Evolutionary conservation across 352 stramenopile species (phyloP).

Genomic region (Globisporangium cystogenes): DNA sequence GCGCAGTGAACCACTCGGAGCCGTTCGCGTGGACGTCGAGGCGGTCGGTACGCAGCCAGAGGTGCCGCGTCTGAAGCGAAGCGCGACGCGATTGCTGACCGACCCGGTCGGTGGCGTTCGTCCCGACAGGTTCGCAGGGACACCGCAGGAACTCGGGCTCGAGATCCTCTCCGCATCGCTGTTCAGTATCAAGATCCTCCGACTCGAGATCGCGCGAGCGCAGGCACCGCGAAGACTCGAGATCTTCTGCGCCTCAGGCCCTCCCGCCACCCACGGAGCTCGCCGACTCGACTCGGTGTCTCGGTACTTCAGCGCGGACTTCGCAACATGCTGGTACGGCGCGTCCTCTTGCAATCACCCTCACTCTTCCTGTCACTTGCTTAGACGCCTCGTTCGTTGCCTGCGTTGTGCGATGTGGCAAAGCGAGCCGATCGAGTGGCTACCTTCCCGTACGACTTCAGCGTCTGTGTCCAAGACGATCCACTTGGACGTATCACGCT

Average conservation of each 20-base stretch:
- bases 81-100: neutral
- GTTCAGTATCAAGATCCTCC: slow-evolving; percentile 5
- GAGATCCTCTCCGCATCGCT: slow-evolving; percentile 6
- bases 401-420: neutral
- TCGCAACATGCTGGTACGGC: slow-evolving; percentile 19
- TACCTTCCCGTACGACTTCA: neutral
- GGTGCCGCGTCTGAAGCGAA: neutral
- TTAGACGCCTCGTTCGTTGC: no score
- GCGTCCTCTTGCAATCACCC: no score
- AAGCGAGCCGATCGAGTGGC: slow-evolving; percentile 7
- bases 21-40: slow-evolving; percentile 6
- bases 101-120: neutral
- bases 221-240: slow-evolving; percentile 7
- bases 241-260: neutral
- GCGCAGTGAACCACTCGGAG: slow-evolving; percentile 2
- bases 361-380: no score
- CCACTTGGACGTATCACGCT: slow-evolving; percentile 12
- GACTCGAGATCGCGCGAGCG: slow-evolving; percentile 1
- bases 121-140: slow-evolving; percentile 3
- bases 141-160: slow-evolving; percentile 14
- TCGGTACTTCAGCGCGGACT: slow-evolving; percentile 25
- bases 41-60: neutral
- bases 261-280: neutral
- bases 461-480: slow-evolving; percentile 8
- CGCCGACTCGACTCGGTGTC: slow-evolving; percentile 17